Conservation (phyloP, 768 basidiomycete species). For the Rhodosporidiobolus odoratus region DNA sequence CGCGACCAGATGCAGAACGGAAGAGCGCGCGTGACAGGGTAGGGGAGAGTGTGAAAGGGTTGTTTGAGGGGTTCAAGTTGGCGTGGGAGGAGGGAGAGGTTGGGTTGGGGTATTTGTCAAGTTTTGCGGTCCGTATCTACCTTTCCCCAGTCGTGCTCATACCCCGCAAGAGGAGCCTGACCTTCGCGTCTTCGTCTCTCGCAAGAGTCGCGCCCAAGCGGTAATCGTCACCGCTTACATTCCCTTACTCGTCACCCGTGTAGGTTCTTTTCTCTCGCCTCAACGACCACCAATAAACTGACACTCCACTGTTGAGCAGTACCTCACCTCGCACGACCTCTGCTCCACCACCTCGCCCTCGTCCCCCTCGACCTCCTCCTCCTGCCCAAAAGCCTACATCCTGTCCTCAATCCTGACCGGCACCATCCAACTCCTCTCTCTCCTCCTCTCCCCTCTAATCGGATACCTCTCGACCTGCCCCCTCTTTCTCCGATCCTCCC, state of each 20-base stretch:
- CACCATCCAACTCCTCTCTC: slow-evolving; percentile 28
- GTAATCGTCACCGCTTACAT: slow-evolving; percentile 18
- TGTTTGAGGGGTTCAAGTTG: slow-evolving; percentile 19
- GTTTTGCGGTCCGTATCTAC: slow-evolving; percentile 18
- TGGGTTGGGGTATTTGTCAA: slow-evolving; percentile 1
- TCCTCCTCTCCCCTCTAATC: slow-evolving; percentile 28
- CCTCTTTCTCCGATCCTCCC: not conserved
- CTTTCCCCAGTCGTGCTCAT: not conserved
- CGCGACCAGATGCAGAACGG: not conserved
- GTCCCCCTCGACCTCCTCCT: not conserved
- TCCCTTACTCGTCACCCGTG: slow-evolving; percentile 21
- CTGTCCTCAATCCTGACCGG: slow-evolving; percentile 27
- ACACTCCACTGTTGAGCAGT: not conserved
- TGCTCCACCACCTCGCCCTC: not conserved
- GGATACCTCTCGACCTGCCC: slow-evolving; percentile 14
- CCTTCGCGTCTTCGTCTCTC: not conserved
- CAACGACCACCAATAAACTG: not conserved
- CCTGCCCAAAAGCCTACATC: slow-evolving; percentile 21
- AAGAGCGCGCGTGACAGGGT: not conserved
- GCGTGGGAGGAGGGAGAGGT: slow-evolving; percentile 8
- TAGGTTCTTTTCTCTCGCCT: not conserved
- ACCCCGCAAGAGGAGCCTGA: not conserved
- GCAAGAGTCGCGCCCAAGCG: slow-evolving; percentile 20
- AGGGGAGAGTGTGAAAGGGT: not conserved
- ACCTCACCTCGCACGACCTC: slow-evolving; percentile 10